These are phyloP conservation scores for Pythium plurisporium DNA, from an alignment of 352 stramenopile genomes.

Conservation along the genomic window DNA sequence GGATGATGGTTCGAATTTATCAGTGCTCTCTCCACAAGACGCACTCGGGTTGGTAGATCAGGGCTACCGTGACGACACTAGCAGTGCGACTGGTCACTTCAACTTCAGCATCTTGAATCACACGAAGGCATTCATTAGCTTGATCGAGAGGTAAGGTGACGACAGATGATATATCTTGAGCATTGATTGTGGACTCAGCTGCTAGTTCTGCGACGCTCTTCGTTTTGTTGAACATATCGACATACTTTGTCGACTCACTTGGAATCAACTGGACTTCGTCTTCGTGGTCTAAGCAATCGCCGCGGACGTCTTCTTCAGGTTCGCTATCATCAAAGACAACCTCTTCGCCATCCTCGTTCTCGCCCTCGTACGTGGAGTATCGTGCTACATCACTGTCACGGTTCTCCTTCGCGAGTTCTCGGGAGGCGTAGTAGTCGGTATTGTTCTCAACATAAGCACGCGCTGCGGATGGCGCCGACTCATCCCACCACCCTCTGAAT, in stretches of 20 bases:
- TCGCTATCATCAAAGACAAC: background rate
- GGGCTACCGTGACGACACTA: background rate
- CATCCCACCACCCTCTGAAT: background rate
- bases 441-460: constrained; percentile 1
- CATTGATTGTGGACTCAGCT: background rate
- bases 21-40: background rate
- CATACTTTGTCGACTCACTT: background rate
- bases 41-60: background rate
- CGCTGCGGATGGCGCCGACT: background rate
- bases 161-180: background rate
- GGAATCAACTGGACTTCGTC: background rate
- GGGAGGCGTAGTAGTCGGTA: background rate
- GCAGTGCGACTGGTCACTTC: background rate
- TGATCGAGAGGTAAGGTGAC: background rate
- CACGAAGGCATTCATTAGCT: background rate
- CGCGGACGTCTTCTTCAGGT: background rate
- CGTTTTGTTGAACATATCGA: background rate
- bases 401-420: background rate
- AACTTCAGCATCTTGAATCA: background rate
- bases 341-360: background rate
- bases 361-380: background rate
- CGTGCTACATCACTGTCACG: background rate
- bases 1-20: background rate
- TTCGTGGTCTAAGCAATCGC: background rate
- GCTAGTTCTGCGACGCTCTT: background rate